phyloP scores from a whole-genome alignment of 768 basidiomycete species.

The Amanita rubescens region DNA sequence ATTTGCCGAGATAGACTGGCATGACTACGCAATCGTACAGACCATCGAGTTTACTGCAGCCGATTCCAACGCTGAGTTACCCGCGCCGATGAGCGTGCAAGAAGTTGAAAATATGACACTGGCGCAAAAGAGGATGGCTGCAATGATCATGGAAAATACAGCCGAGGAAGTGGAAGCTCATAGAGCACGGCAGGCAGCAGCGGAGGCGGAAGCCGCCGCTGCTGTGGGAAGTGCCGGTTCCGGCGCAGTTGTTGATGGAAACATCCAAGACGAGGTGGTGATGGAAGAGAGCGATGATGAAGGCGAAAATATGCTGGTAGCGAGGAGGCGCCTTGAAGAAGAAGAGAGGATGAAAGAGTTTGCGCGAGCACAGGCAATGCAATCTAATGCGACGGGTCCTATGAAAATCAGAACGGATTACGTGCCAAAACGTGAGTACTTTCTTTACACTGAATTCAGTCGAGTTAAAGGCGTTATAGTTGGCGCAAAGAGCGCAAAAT shows the following conservation, averaged over 20 bases:
- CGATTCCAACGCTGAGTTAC: constrained; percentile 86
- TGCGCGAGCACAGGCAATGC: constrained; percentile 71
- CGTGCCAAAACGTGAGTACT: constrained; percentile 76
- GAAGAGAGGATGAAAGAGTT: constrained; percentile 64
- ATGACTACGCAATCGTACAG: constrained; percentile 97
- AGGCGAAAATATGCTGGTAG: constrained; percentile 52
- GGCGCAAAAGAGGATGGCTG: constrained; percentile 96
- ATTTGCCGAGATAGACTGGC: constrained; percentile 98
- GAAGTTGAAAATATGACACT: constrained; percentile 96
- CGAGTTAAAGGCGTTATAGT: constrained; percentile 32
- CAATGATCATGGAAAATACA: constrained; percentile 96
- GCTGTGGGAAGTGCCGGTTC: constrained; percentile 62
- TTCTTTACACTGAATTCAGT: background rate
- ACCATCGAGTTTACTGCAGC: constrained; percentile 96
- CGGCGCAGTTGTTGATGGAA: constrained; percentile 13
- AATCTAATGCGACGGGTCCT: constrained; percentile 63
- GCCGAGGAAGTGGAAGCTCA: constrained; percentile 81
- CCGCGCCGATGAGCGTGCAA: constrained; percentile 92
- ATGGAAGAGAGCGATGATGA: constrained; percentile 88
- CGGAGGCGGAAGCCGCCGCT: constrained; percentile 77
- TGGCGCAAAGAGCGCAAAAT: constrained; percentile 55
- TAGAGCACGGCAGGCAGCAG: constrained; percentile 74
- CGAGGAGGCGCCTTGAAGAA: constrained; percentile 58
- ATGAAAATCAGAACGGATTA: constrained; percentile 98
- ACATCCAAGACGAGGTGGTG: constrained; percentile 48